Base-by-base conservation (phyloP, 31 red algal species). In the Bonnemaisonia californica region DNA sequence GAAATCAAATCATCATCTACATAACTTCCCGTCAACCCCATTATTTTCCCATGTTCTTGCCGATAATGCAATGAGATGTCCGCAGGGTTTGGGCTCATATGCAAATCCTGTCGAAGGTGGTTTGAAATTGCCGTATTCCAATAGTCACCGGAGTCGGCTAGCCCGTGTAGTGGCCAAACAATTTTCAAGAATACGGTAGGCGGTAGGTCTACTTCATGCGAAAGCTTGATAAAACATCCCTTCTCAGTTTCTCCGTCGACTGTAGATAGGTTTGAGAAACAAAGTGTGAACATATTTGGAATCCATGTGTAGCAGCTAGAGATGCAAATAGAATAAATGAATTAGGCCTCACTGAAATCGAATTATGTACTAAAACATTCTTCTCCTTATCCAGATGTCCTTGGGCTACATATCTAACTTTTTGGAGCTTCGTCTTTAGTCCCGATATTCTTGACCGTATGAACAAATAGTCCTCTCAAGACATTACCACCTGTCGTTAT, bases 201-300 rank as follows among this genome's bases (percentile, higher is more conserved):
- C 22, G 0, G 28, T 9, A 76, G 70, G 19, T 38, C 27, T 54
- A 86, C 41, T 36, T 86, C 56, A 23, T 75, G 61, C 12, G 66
- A 34, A 1, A 41, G 34, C 4, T 39, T 24, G n/a, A 72, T 11
- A 16, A 56, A 55, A 73, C 54, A 16, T 73, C 48, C 26, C 41
- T n/a, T 48, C 23, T 48, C 0, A 70, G 63, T 36, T 57, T 56
- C 0, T 54, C 26, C 3, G 1, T n/a, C 27, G 54, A 69, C 37
- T 83, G 80, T 23, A 72, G 80, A 47, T 70, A 83, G n/a, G 80
- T 57, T 36, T 71, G 66, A 16, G 24, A 38, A 12, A 73, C 0
- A 59, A 59, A 65, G 12, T 72, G 38, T 23, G 39, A 33, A 35
- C 77, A 81, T 41, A 81, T 54, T 1, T 30, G n/a, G 48, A 81